A percentile compares a stretch with the other conserved stretches of the same genome.
Evolutionary conservation across 2,329 filamentous ascomycete species (phyloP).

Genomic region (Fusarium staphyleae): DNA sequence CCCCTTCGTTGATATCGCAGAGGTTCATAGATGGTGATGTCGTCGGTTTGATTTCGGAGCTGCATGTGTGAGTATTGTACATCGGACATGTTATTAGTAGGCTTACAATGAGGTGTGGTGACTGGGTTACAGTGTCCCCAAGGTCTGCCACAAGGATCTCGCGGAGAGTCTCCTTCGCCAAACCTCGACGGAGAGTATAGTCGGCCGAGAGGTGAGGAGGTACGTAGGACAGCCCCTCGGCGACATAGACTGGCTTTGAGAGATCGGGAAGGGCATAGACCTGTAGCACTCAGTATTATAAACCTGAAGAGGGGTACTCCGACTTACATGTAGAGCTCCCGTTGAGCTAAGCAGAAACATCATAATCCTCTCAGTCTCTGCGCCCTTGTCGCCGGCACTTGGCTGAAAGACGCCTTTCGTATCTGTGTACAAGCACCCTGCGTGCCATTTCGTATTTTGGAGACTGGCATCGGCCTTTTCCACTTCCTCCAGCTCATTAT

Average conservation of each 20-base stretch:
- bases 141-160: conserved; percentile 87
- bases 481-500: conserved; percentile 85
- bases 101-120: conserved; percentile 82
- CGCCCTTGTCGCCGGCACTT: conserved; percentile 48
- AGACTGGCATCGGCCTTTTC: conserved; percentile 66
- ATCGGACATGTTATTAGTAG: rapidly evolving
- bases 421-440: conserved; percentile 84
- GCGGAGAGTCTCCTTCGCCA: conserved; percentile 73
- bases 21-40: conserved; percentile 87
- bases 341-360: conserved; percentile 79
- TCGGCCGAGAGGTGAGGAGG: conserved; percentile 78
- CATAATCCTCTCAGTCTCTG: conserved; percentile 60
- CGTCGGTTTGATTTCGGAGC: conserved; percentile 80
- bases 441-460: conserved; percentile 74
- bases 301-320: neutral
- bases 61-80: conserved; percentile 44
- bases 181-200: conserved; percentile 71
- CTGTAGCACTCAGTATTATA: conserved; percentile 50
- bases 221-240: conserved; percentile 79
- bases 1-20: conserved; percentile 59
- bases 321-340: conserved; percentile 76
- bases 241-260: conserved; percentile 72
- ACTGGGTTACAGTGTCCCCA: conserved; percentile 73
- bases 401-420: conserved; percentile 61
- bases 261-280: conserved; percentile 80